Conservation (phyloP, 1,139 yeast genomes). For the Magnusiomyces clavatus region DNA sequence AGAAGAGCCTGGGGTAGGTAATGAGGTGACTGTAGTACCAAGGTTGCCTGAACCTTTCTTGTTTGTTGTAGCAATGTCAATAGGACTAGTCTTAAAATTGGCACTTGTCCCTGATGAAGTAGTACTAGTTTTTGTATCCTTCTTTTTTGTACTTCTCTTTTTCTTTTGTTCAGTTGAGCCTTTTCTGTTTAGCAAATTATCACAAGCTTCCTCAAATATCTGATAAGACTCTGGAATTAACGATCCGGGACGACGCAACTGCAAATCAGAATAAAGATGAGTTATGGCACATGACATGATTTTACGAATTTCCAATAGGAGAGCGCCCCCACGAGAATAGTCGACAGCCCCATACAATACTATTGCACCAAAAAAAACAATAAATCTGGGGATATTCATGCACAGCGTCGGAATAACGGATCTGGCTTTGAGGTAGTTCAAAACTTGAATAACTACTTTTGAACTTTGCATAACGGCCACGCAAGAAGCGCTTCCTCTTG, state of each 20-base stretch:
- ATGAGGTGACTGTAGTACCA: neutral
- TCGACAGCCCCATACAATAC: slow-evolving; percentile 78
- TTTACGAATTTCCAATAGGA: slow-evolving; percentile 60
- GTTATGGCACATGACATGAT: slow-evolving; percentile 23
- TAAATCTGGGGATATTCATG: slow-evolving; percentile 59
- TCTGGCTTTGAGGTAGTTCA: slow-evolving; percentile 42
- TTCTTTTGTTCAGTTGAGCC: slow-evolving; percentile 4
- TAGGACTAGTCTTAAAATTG: neutral
- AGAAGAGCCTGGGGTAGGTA: neutral
- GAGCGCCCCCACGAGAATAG: slow-evolving; percentile 75
- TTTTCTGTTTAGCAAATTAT: slow-evolving; percentile 17
- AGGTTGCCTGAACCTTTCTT: neutral
- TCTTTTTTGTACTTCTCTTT: slow-evolving; percentile 9
- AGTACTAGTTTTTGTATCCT: neutral
- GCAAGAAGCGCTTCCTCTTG: slow-evolving; percentile 46
- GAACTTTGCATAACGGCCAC: slow-evolving; percentile 73
- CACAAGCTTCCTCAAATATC: slow-evolving; percentile 24
- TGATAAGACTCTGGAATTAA: slow-evolving; percentile 19
- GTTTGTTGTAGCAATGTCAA: neutral
- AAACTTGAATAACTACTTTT: slow-evolving; percentile 53
- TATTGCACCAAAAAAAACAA: slow-evolving; percentile 57
- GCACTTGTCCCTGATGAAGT: neutral
- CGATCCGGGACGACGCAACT: slow-evolving; percentile 24
- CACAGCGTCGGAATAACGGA: slow-evolving; percentile 51
- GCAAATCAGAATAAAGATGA: slow-evolving; percentile 23